Evolutionary conservation across 805 yeast species (phyloP), one percentile per base, ranked within the genome.

Genomic region (Tetrapisispora namnaoensis): DNA sequence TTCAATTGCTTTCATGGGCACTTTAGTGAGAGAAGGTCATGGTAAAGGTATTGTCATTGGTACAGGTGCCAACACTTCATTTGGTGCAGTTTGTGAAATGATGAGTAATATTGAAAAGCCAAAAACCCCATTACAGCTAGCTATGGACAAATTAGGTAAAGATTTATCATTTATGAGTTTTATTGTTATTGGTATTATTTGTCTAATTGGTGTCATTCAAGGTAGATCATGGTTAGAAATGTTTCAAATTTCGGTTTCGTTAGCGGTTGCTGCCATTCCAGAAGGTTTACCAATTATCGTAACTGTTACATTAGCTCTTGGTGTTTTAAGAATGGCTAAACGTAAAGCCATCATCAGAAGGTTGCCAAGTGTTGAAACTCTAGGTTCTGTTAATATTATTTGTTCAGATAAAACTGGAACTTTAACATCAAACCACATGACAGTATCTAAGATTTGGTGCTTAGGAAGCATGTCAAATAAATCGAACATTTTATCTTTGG

Each of bases 241-340:
- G 97, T 91, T 93, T 70, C 96, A 91, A 66, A 89, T 93, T 50
- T 87, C 96, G 1, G 99, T 93, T 10, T 89, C 97, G 1, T 74
- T 93, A 53, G 99, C 99, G 2, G 99, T 93, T 18, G 99, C 99
- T 45, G 99, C 99, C 3, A 93, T 93, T 58, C 99, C 99, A 5
- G 99, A 93, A 68, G 99, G 99, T 48, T 76, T 93, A 56, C 99
- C 99, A 0, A 93, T 93, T 59, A 93, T 93, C 65, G 99, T 93
- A 38, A 91, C 99, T 6, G 99, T 93, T 10, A 93, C 99, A 0
- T 73, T 93, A 53, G 99, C 99, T 0, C 73, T 93, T 21, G 99
- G 99, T 45, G 99, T 93, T 41, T 73, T 93, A 56, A 77, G 98
- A 70, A 93, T 93, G 99, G 97, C 99, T 6, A 80, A 79, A 47